phyloP scores from a whole-genome alignment of 1,284 basidiomycete species.

The Rhodotorula sp. region DNA sequence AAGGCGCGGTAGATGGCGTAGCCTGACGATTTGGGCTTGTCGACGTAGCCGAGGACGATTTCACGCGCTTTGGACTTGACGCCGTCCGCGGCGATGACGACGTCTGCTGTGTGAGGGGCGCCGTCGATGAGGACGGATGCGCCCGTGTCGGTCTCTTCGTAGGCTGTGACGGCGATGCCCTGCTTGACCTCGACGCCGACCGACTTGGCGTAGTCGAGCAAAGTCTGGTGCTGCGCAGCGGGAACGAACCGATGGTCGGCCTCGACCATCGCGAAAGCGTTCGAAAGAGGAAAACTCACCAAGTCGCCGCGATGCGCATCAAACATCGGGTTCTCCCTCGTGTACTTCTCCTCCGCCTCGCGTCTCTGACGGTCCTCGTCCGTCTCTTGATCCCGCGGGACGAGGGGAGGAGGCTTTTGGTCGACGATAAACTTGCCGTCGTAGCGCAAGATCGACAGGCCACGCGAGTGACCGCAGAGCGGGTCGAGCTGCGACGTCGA shows the following conservation, averaged over 20 bases:
- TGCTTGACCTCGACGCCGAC: slow-evolving; percentile 17
- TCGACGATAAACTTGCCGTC: slow-evolving; percentile 17
- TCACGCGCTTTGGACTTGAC: slow-evolving; percentile 23
- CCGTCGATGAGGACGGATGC: slow-evolving; percentile 16
- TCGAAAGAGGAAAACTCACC: background rate
- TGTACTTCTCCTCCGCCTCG: slow-evolving; percentile 6
- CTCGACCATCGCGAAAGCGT: background rate
- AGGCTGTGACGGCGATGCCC: slow-evolving; percentile 6
- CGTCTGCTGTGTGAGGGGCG: slow-evolving; percentile 14
- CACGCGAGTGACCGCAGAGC: slow-evolving; percentile 9
- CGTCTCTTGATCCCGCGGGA: slow-evolving; percentile 10
- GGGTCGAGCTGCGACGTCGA: slow-evolving; percentile 6
- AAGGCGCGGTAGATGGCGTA: slow-evolving; percentile 29
- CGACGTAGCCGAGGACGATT: slow-evolving; percentile 26
- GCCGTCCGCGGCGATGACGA: slow-evolving; percentile 21
- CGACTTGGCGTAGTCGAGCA: slow-evolving; percentile 13
- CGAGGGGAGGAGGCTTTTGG: slow-evolving; percentile 15
- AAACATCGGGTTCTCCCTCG: slow-evolving; percentile 6
- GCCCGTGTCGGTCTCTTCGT: slow-evolving; percentile 2
- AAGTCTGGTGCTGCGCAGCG: slow-evolving; percentile 4
- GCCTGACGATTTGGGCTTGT: slow-evolving; percentile 23
- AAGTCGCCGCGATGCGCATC: slow-evolving; percentile 15
- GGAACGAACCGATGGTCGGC: background rate
- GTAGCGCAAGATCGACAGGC: slow-evolving; percentile 6
- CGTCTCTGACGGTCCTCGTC: background rate